These are phyloP conservation scores for Pseudonectria buxi DNA, from an alignment of 2,329 filamentous ascomycete species.

Conservation along the genomic window DNA sequence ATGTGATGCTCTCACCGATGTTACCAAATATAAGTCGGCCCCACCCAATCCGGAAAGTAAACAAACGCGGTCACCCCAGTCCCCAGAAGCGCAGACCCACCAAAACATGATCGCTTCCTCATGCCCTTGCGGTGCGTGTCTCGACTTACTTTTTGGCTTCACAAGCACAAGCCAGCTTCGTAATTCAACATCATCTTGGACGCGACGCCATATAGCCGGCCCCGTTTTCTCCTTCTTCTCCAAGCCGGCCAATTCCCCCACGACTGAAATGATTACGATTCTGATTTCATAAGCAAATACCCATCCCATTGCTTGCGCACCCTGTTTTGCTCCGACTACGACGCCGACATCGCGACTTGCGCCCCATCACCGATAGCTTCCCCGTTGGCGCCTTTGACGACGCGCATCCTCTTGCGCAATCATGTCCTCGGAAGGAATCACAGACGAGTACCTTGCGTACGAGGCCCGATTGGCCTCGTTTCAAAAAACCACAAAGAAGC, in stretches of 20 bases:
- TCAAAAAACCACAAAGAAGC: slow-evolving; percentile 58
- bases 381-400: slow-evolving; percentile 11
- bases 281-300: slow-evolving; percentile 6
- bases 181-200: slow-evolving; percentile 9
- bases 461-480: slow-evolving; percentile 79
- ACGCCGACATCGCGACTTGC: slow-evolving; percentile 15
- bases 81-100: slow-evolving; percentile 11
- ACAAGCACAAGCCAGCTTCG: no score
- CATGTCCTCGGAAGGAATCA: slow-evolving; percentile 30
- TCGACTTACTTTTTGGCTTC: no score
- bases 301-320: slow-evolving; percentile 3
- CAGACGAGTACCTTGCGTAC: slow-evolving; percentile 53
- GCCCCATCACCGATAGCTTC: slow-evolving; percentile 2
- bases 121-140: slow-evolving; percentile 3
- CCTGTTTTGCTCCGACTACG: slow-evolving; percentile 5
- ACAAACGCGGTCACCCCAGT: slow-evolving; percentile 23
- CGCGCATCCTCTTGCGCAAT: slow-evolving; percentile 16
- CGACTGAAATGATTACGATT: slow-evolving; percentile 14
- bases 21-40: slow-evolving; percentile 8
- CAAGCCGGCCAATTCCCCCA: not conserved
- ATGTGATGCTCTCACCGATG: slow-evolving; percentile 6
- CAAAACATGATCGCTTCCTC: slow-evolving; percentile 7
- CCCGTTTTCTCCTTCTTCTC: no score
- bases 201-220: not conserved
- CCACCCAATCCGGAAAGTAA: slow-evolving; percentile 21